Evolutionary conservation across 257 asterid species (phyloP).

Genomic region (Anisodus tanguticus): DNA sequence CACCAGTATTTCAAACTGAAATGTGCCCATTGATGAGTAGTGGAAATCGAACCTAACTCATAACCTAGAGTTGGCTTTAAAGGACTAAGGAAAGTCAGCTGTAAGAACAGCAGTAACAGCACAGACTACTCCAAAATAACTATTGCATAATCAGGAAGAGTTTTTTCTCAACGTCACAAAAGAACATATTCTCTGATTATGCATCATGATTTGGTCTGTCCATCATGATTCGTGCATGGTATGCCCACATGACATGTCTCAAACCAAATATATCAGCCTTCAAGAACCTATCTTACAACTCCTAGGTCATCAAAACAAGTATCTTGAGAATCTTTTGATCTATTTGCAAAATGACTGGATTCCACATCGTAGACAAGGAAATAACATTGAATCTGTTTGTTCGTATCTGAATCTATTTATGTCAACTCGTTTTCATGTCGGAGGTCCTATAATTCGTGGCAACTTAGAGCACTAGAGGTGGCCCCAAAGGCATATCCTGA

Average conservation of each 20-base stretch:
- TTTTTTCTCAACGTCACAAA: not conserved
- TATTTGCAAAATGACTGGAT: not conserved
- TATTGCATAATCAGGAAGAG: too few relatives aligned
- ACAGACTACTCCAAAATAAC: too few relatives aligned
- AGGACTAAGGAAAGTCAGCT: too few relatives aligned
- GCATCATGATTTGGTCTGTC: not conserved
- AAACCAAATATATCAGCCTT: not conserved
- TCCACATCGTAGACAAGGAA: not conserved
- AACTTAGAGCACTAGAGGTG: not conserved
- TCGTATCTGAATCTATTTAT: not conserved
- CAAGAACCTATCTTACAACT: constrained; percentile 14
- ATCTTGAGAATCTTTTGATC: not conserved
- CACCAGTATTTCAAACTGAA: too few relatives aligned
- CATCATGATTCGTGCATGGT: not conserved
- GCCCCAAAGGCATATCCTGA: not conserved
- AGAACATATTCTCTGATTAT: not conserved
- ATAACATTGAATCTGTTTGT: not conserved
- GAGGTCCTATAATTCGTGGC: not conserved
- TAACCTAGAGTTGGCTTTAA: too few relatives aligned
- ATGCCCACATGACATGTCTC: not conserved
- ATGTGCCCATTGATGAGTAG: too few relatives aligned
- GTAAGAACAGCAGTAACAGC: too few relatives aligned
- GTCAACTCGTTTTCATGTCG: not conserved
- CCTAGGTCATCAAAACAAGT: not conserved
- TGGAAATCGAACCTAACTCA: too few relatives aligned